A percentile compares a stretch with the other conserved stretches of the same genome.
These are phyloP conservation scores for Vigna nakashimae DNA, from an alignment of 306 rosid genomes.

Conservation along the genomic window DNA sequence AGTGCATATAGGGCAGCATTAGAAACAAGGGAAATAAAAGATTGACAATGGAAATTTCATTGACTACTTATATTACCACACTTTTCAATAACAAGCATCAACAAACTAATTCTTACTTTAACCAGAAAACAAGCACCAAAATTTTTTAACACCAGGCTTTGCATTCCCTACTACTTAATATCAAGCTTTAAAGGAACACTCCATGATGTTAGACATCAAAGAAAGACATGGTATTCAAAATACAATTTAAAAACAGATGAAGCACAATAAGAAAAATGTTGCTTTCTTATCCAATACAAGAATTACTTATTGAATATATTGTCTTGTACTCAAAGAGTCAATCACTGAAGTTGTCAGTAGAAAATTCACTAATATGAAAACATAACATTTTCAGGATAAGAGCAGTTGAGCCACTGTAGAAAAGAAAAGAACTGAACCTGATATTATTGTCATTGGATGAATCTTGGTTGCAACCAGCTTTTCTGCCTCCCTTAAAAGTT, in stretches of 20 bases:
- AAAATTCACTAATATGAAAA: not conserved
- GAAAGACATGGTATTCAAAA: not conserved
- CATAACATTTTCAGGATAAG: constrained; percentile 4
- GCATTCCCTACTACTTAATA: constrained; percentile 4
- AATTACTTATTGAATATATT: not conserved
- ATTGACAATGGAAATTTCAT: not conserved
- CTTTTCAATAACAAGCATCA: not conserved
- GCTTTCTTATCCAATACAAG: constrained; percentile 7
- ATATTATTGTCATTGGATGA: constrained; percentile 97
- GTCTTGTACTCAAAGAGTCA: not conserved
- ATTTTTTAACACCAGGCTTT: not conserved
- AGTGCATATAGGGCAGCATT: not conserved
- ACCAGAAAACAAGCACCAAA: not conserved
- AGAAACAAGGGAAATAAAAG: not conserved
- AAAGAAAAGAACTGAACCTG: constrained; percentile 64
- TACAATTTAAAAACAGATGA: not conserved
- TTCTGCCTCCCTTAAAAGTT: constrained; percentile 94
- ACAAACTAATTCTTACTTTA: constrained; percentile 14
- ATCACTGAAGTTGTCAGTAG: constrained; percentile 7
- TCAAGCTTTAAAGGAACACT: constrained; percentile 12
- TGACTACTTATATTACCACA: constrained; percentile 1
- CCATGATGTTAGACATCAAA: constrained; percentile 12
- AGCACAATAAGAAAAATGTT: constrained; percentile 5
- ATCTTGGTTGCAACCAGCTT: constrained; percentile 89
- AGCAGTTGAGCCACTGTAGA: not conserved